phyloP scores from a whole-genome alignment of 1,284 basidiomycete species.

The Peniophora sp. region DNA sequence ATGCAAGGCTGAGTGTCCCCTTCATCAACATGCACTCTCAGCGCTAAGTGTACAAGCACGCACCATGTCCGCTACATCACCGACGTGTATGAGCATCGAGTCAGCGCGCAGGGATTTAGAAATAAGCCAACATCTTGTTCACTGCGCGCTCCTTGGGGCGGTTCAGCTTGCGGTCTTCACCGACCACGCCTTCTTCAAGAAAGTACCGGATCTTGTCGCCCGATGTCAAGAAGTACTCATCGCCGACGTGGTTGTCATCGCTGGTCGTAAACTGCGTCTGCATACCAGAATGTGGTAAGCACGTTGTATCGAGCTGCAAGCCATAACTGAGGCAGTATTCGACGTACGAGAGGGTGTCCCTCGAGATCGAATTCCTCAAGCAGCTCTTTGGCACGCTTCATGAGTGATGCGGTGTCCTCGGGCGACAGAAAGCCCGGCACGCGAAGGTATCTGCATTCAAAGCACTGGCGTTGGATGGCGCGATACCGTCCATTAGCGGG shows the following conservation, averaged over 20 bases:
- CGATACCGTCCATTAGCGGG: neutral
- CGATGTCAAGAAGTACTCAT: slow-evolving; percentile 87
- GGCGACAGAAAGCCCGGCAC: slow-evolving; percentile 64
- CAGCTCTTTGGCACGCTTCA: slow-evolving; percentile 65
- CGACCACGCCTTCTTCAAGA: slow-evolving; percentile 76
- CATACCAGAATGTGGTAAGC: neutral
- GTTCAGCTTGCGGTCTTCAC: slow-evolving; percentile 54
- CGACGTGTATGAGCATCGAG: no score
- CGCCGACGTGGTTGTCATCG: slow-evolving; percentile 74
- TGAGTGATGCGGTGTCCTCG: slow-evolving; percentile 54
- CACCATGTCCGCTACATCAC: slow-evolving; percentile 52
- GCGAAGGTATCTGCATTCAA: slow-evolving; percentile 60
- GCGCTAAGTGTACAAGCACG: neutral
- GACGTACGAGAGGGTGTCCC: slow-evolving; percentile 71
- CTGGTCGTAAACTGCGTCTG: slow-evolving; percentile 87
- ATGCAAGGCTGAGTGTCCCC: slow-evolving; percentile 55
- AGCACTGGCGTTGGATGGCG: no score
- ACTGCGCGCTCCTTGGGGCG: slow-evolving; percentile 74
- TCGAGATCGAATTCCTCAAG: slow-evolving; percentile 70
- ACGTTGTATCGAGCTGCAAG: no score
- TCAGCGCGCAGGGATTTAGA: no score
- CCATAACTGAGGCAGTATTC: neutral
- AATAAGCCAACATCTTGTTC: slow-evolving; percentile 52
- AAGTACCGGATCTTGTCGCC: slow-evolving; percentile 93
- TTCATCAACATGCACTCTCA: neutral